Evolutionary conservation across 306 rosid species (phyloP), one percentile per base, ranked within the genome.

Genomic region (Alnus rubra): DNA sequence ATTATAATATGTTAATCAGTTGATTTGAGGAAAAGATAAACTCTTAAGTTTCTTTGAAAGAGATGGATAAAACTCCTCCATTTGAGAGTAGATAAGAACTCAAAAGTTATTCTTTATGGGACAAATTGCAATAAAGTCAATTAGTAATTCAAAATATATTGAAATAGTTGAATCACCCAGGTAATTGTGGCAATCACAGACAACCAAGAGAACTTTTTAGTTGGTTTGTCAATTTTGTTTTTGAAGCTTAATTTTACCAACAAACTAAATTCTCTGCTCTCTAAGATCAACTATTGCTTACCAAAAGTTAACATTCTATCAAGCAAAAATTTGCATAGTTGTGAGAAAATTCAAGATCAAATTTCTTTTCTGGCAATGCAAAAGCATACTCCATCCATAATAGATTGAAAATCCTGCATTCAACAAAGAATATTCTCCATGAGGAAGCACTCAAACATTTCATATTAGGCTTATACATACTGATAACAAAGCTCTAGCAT

Each of bases 261-360:
- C 62, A 55, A 73, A 73, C 37, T 5, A 73, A 47, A 69, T 73
- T 69, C 42, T 74, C 73, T 59, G 79, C 48, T 74, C 74, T 15
- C 73, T 42, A 63, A 83, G 80, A 49, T 83, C 60, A 78, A 68
- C 77, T 42, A 45, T 78, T 74, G 81, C 69, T 74, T 78, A 74
- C 86, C 44, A 54, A 45, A 14, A 69, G 76, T 28, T 23, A 37
- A 69, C 30, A 71, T 48, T 67, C 52, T 8, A 53, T 74, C 69
- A 42, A 81, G 13, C 15, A 10, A 19, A 48, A 81, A 16, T 16
- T 5, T 19, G 37, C 69, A 55, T 56, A 47, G 33, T 19, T 65
- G 31, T 19, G 30, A 45, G 67, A 79, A 9, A 33, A 62, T 72
- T 51, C 37, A 23, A 28, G 37, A 28, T 59, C 37, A 23, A 35